Conservation (phyloP, 2,329 filamentous ascomycete genomes). For the Diaporthe nobilis region DNA sequence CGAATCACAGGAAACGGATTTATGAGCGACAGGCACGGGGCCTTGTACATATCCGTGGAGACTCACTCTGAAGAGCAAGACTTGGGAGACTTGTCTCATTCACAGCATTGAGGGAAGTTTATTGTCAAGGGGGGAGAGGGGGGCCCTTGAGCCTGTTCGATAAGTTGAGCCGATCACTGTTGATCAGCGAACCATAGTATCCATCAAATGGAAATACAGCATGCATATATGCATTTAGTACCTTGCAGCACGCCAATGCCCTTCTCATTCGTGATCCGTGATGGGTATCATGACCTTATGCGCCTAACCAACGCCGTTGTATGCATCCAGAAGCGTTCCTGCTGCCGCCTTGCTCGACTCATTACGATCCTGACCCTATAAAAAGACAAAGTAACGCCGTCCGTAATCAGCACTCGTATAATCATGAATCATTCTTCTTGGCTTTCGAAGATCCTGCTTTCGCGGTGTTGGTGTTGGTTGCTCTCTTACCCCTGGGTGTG, state of each 20-base stretch:
- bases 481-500: slow-evolving; percentile 39
- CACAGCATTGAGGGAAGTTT: slow-evolving; percentile 15
- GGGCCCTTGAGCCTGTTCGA: slow-evolving; percentile 12
- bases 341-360: not conserved
- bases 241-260: not conserved
- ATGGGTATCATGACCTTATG: slow-evolving; percentile 38
- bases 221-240: slow-evolving; percentile 29
- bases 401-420: slow-evolving; percentile 37
- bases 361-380: slow-evolving; percentile 32
- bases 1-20: slow-evolving; percentile 21
- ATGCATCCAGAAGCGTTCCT: slow-evolving; percentile 23
- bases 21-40: not conserved
- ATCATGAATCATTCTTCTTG: slow-evolving; percentile 37
- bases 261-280: slow-evolving; percentile 12
- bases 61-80: slow-evolving; percentile 6
- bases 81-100: slow-evolving; percentile 11
- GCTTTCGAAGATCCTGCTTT: slow-evolving; percentile 34
- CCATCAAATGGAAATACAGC: slow-evolving; percentile 14
- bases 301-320: slow-evolving; percentile 34
- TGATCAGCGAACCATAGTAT: slow-evolving; percentile 32
- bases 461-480: slow-evolving; percentile 33
- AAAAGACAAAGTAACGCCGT: slow-evolving; percentile 35
- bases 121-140: not conserved
- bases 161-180: slow-evolving; percentile 24
- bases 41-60: slow-evolving; percentile 29